A percentile compares a stretch with the other conserved stretches of the same genome.
These are phyloP conservation scores for Helianthus annuus DNA, from an alignment of 129 eudicot species.

Conservation along the genomic window HanXRQr2.0-SUNRISE NC_035439.2:115028161-115028660, in stretches of 20 bases:
- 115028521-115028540: constrained; percentile 9
- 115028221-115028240: no score
- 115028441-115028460: neutral
- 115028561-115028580: constrained; percentile 12
- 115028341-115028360: no score
- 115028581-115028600: neutral
- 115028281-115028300: no score
- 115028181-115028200: no score
- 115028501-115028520: constrained; percentile 10
- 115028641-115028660: neutral
- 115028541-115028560: neutral
- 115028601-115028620: neutral
- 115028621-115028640: neutral
- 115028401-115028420: constrained; percentile 6
- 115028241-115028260: no score
- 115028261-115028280: no score
- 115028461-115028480: constrained; percentile 17
- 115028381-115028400: constrained; percentile 18
- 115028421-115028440: constrained; percentile 28
- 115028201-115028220: no score
- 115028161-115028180: no score
- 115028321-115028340: no score
- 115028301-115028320: no score
- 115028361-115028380: neutral
- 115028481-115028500: neutral